Evolutionary conservation across 805 yeast species (phyloP).

Genomic region (Yamadazyma nakazawae): DNA sequence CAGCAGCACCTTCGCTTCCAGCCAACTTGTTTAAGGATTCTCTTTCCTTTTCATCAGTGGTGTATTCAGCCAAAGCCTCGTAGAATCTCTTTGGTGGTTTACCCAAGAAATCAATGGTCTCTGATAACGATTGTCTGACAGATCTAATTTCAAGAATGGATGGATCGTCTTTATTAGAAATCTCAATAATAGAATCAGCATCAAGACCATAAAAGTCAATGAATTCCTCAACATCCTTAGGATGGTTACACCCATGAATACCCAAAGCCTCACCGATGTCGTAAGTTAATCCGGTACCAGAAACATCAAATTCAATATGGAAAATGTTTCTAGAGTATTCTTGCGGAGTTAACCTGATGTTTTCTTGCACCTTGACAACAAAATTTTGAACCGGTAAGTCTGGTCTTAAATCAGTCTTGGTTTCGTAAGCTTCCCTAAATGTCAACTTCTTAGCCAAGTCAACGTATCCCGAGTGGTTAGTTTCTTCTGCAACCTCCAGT

Average conservation of each 20-base stretch:
- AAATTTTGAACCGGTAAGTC: conserved; percentile 83
- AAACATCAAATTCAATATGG: conserved; percentile 90
- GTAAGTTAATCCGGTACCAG: conserved; percentile 87
- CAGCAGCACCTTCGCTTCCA: conserved; percentile 78
- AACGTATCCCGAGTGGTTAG: conserved; percentile 32
- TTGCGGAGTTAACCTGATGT: conserved; percentile 84
- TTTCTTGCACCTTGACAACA: conserved; percentile 85
- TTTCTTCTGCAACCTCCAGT: conserved; percentile 35
- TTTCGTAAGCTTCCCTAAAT: conserved; percentile 75
- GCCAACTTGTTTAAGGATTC: conserved; percentile 59
- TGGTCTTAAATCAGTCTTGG: conserved; percentile 68
- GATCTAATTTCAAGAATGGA: conserved; percentile 68
- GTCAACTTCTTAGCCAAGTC: conserved; percentile 68
- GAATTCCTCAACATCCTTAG: conserved; percentile 63
- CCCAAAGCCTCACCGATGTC: conserved; percentile 97
- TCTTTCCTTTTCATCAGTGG: conserved; percentile 66
- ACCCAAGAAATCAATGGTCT: conserved; percentile 84
- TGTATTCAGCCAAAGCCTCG: conserved; percentile 73
- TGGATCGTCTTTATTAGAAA: conserved; percentile 65
- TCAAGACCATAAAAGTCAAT: conserved; percentile 68
- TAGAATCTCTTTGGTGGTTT: conserved; percentile 95
- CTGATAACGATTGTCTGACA: conserved; percentile 73
- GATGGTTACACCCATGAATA: conserved; percentile 83
- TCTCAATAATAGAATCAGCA: conserved; percentile 63
- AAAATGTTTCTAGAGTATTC: conserved; percentile 93